Evolutionary conservation across 2,329 filamentous ascomycete genomes (phyloP), one percentile per base, ranked within the genome.

Genomic region (Colletotrichum camelliae): DNA sequence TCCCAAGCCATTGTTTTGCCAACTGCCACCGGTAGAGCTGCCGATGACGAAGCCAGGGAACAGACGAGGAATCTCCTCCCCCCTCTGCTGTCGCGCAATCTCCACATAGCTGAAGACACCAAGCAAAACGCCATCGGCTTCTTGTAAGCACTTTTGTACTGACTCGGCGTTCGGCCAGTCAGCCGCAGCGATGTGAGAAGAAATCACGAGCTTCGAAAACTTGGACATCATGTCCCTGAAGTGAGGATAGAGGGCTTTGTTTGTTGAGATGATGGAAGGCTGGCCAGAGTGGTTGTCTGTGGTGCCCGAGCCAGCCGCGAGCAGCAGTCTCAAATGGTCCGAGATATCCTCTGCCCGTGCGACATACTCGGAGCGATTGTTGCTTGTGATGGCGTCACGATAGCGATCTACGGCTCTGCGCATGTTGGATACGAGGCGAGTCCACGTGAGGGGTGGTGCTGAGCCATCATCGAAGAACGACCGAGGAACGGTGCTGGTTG

Each of bases 161-260:
- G 96, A 97, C 84, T 99, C 97, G 18, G 95, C 93, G 70, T 96
- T 96, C 10, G 96, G 96, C 92, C 96, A 98, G 86, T 99, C 97
- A 39, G 96, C 95, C 7, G 96, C 96, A 52, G 97, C 97, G 82
- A 99, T 98, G 83, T 99, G 97, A 16, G 97, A 98, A 4, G 97
- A 99, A 65, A 99, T 93, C 60, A 99, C 97, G 12, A 99, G 89
- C 84, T 99, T 99, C n/a, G 97, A 98, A 84, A 99, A 99, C 80
- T 98, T 96, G 60, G 97, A 98, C 97, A 99, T 99, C 93, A 98
- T 98, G 83, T 98, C 97, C 70, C 97, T 91, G 86, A 99, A 99
- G 85, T 98, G 96, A 29, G 97, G 97, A 82, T 98, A 98, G 18
- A 99, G 88, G 0, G 96, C 95, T 84, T 98, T 98, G 88, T 99